Base-by-base conservation (phyloP, 2,329 filamentous ascomycete genomes). In the Myrmaecium sp. region DNA sequence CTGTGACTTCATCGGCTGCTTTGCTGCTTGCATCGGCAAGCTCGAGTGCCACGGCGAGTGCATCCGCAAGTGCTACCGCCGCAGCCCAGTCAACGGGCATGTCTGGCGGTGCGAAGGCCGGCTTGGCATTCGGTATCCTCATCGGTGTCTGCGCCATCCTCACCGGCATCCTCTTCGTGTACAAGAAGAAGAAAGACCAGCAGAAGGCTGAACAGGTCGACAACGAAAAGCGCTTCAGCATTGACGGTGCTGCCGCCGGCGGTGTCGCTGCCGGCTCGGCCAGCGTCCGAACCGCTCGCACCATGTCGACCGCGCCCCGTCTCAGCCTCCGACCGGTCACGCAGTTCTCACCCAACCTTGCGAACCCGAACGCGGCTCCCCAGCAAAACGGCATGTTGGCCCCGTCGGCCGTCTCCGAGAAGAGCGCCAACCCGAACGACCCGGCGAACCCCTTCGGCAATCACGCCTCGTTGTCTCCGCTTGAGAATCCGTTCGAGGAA, bases 291-390 rank as follows among this genome's bases (percentile, higher is more conserved):
- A 54, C 57, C 28, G 50, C 54, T 29, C 57, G 48, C 37, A 64
- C 57, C 34, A 55, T 49, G 35, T 58, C 62, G 16, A 65, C 58
- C 17, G 74, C 83, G 23, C 82, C 83, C n/a, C 75, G 75, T 34
- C 64, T 94, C 33, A 91, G 81, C 44, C 63, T 93, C 28, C 75
- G 82, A 26, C 83, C 83, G 3, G 68, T 89, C 25, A 86, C 81
- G 21, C 73, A 89, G 42, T 84, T 93, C 53, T 63, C 80, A 20
- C 78, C 81, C 4, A 72, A 69, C 42, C 64, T 79, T 34, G 50
- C 49, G 14, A 48, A 54, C 32, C 44, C 47, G 33, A 55, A 51
- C 48, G 51, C 42, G 32, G 44, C 42, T 31, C 49, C 42, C 31
- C 47, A 49, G 30, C 26, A 48, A 25, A 46, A 52, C 23, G 41